phyloP scores from a whole-genome alignment of 225 moss, liverwort and hornwort species.

The Lunularia cruciata region DNA sequence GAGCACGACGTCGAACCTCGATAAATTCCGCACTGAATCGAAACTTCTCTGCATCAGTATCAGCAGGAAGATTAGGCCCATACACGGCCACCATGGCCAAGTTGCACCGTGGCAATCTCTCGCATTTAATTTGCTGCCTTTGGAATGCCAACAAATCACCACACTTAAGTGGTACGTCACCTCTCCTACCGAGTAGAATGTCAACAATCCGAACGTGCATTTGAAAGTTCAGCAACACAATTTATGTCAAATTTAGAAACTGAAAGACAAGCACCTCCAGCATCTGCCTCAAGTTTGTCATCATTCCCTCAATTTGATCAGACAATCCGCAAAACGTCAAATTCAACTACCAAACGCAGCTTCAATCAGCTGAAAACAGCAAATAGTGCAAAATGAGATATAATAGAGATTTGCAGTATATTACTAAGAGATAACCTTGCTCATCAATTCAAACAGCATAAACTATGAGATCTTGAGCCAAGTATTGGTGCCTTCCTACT shows the following conservation, averaged over 20 bases:
- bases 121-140: background rate
- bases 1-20: slow-evolving; percentile 86
- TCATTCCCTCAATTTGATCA: background rate
- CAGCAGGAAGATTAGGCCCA: slow-evolving; percentile 32
- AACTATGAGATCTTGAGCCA: too few species aligned
- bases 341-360: background rate
- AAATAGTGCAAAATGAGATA: background rate
- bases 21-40: slow-evolving; percentile 99
- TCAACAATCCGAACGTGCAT: too few species aligned
- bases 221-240: background rate
- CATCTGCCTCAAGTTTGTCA: too few species aligned
- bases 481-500: too few species aligned
- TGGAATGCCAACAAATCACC: background rate
- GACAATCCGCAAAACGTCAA: background rate
- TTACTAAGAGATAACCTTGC: background rate
- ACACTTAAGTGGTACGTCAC: background rate
- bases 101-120: background rate
- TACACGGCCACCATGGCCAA: slow-evolving; percentile 10
- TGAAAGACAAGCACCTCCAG: background rate
- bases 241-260: background rate
- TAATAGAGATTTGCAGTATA: too few species aligned
- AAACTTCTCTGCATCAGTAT: slow-evolving; percentile 77
- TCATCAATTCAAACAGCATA: background rate
- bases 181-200: background rate
- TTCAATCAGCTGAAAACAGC: background rate